These are phyloP conservation scores for Aspergillus panamensis DNA, from an alignment of 495 filamentous ascomycete species.

Conservation along the genomic window DNA sequence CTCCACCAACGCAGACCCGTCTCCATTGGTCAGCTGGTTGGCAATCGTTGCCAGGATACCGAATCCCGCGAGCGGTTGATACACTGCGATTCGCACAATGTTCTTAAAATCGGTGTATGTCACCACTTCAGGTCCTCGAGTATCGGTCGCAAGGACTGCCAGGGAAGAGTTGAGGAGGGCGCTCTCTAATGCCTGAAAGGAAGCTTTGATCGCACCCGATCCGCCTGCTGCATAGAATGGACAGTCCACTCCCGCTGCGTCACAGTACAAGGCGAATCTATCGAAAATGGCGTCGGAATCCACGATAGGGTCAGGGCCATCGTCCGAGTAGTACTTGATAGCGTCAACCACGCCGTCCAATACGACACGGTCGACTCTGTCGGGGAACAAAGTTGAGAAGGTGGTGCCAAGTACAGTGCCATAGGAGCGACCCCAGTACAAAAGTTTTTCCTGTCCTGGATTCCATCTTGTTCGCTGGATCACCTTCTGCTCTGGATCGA, in stretches of 20 bases:
- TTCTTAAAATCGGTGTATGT: constrained; percentile 42
- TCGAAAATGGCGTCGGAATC: constrained; percentile 51
- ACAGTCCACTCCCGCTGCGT: constrained; percentile 42
- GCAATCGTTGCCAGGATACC: constrained; percentile 52
- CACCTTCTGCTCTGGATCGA: constrained; percentile 28
- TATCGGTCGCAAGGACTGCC: constrained; percentile 34
- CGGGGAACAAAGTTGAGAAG: constrained; percentile 52
- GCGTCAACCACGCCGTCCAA: constrained; percentile 56
- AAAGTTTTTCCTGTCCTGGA: constrained; percentile 44
- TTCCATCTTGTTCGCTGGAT: constrained; percentile 31
- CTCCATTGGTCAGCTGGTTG: constrained; percentile 49
- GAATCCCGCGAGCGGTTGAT: constrained; percentile 59
- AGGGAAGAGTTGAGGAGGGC: constrained; percentile 44
- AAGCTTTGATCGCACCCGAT: constrained; percentile 35
- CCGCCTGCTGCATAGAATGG: constrained; percentile 40
- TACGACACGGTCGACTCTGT: constrained; percentile 46
- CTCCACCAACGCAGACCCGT: constrained; percentile 51
- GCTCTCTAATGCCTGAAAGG: constrained; percentile 39
- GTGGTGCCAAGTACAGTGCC: constrained; percentile 61
- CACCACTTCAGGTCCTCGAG: constrained; percentile 40
- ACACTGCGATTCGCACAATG: constrained; percentile 38
- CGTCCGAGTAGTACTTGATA: constrained; percentile 40
- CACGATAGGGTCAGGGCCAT: constrained; percentile 40
- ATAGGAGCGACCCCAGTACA: constrained; percentile 68
- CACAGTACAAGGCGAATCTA: constrained; percentile 47